phyloP scores from a whole-genome alignment of 75 land plant genomes.

The Picea glauca region DNA sequence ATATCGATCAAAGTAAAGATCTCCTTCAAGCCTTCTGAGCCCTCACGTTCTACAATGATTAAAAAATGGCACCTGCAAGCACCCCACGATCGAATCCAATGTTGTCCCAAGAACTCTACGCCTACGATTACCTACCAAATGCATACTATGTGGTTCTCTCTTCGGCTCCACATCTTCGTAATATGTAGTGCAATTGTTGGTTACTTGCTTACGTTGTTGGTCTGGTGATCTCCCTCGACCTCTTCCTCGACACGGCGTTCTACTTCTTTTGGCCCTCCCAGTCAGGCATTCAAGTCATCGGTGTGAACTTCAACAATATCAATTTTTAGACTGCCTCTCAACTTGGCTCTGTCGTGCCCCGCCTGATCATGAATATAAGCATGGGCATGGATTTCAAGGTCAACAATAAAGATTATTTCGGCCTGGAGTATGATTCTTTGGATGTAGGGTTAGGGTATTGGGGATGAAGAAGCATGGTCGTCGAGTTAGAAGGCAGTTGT shows the following conservation, averaged over 20 bases:
- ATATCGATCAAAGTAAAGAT: no score
- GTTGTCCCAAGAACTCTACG: background rate
- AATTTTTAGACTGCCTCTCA: slow-evolving; percentile 8
- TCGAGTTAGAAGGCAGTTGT: slow-evolving; percentile 27
- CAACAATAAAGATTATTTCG: slow-evolving; percentile 31
- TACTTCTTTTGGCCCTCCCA: slow-evolving; percentile 24
- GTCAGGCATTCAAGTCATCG: slow-evolving; percentile 14
- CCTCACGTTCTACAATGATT: no score
- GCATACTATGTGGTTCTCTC: slow-evolving; percentile 5
- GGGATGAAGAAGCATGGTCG: slow-evolving; percentile 31
- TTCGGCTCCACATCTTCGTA: background rate
- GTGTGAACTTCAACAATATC: slow-evolving; percentile 28
- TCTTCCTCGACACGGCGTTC: background rate
- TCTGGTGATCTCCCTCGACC: background rate
- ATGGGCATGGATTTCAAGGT: slow-evolving; percentile 26
- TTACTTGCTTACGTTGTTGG: background rate
- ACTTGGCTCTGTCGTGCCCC: slow-evolving; percentile 2
- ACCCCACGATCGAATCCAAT: no score
- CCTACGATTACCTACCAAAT: background rate
- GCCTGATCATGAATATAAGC: slow-evolving; percentile 22
- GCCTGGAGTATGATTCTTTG: slow-evolving; percentile 20
- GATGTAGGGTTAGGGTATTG: slow-evolving; percentile 37
- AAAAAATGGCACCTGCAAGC: no score
- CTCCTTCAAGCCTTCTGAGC: no score
- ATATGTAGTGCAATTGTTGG: background rate